Base-by-base conservation (phyloP, 768 basidiomycete species). In the Dioszegia hungarica region DNA sequence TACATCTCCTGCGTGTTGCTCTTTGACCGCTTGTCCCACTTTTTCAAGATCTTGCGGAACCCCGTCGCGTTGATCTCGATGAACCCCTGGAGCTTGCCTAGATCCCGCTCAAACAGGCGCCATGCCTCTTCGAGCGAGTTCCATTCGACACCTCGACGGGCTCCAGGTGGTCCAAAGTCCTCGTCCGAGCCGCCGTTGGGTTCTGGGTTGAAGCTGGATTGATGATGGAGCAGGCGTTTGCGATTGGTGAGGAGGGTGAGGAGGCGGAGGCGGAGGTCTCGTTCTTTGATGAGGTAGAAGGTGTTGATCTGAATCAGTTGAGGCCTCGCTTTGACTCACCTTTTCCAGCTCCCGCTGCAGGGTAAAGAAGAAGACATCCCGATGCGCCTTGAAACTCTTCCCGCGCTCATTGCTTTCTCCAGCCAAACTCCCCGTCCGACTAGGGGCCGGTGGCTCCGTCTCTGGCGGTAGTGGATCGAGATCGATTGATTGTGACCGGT, bases 341-440 rank as follows among this genome's bases (percentile, higher is more conserved):
- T 98, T 99, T 78, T 98, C 95, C 20, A 98, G 80, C 76, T 99
- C 95, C 20, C 94, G 83, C 75, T 97, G 93, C 0, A 99, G 83
- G 75, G 93, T 98, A 82, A 95, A 98, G 81, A 99, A 98, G 81
- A 98, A 99, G 1, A 91, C 90, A 3, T 93, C 89, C 72, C 93
- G 90, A 79, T 94, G 90, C 14, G 92, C 90, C 69, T 88, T 89
- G 66, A 97, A 92, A 70, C 89, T 87, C 17, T 87, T 83, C 0
- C 89, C 86, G 56, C 89, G 79, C 64, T 86, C 86, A 28, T 83
- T 82, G 14, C 36, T 38, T 70, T 89, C 58, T 86, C 66, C 85
- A 81, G 20, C 81, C 53, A 58, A 24, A 25, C 56, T 57, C n/a
- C 59, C 52, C 28, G 44, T 38, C 22, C 61, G 45, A 39, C 60